These are phyloP conservation scores for Alternaria novae-zelandiae DNA, from an alignment of 2,329 filamentous ascomycete species.

Conservation along the genomic window DNA sequence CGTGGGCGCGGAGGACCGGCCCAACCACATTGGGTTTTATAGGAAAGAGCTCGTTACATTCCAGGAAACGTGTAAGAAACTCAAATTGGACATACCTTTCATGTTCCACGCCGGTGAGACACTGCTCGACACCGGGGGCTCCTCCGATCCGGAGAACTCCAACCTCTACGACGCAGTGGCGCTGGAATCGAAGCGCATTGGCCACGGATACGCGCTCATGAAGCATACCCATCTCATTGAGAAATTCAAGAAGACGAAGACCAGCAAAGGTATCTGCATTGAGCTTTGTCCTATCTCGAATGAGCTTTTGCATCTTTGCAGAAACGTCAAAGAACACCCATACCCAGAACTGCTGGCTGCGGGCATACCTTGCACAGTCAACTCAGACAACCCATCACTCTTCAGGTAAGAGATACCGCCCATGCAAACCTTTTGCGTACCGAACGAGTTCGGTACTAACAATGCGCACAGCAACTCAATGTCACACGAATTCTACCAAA, in stretches of 20 bases:
- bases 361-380: conserved; percentile 75
- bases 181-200: conserved; percentile 71
- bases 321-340: conserved; percentile 68
- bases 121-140: conserved; percentile 66
- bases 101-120: conserved; percentile 81
- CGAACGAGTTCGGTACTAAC: neutral
- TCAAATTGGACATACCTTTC: conserved; percentile 68
- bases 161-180: conserved; percentile 74
- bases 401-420: conserved; percentile 60
- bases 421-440: neutral
- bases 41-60: conserved; percentile 67
- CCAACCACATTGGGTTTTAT: conserved; percentile 64
- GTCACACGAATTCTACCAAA: conserved; percentile 79
- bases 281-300: conserved; percentile 81
- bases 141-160: conserved; percentile 62
- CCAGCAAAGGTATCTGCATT: conserved; percentile 62
- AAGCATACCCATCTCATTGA: conserved; percentile 69
- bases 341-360: conserved; percentile 74
- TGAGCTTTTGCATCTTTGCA: conserved; percentile 73
- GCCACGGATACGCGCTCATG: conserved; percentile 74
- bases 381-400: conserved; percentile 76
- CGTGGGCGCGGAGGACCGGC: conserved; percentile 69
- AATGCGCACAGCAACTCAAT: conserved; percentile 65
- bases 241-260: conserved; percentile 58
- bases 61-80: conserved; percentile 56